Conservation (phyloP, 2,329 filamentous ascomycete species). For the Fusarium sublunatum region DNA sequence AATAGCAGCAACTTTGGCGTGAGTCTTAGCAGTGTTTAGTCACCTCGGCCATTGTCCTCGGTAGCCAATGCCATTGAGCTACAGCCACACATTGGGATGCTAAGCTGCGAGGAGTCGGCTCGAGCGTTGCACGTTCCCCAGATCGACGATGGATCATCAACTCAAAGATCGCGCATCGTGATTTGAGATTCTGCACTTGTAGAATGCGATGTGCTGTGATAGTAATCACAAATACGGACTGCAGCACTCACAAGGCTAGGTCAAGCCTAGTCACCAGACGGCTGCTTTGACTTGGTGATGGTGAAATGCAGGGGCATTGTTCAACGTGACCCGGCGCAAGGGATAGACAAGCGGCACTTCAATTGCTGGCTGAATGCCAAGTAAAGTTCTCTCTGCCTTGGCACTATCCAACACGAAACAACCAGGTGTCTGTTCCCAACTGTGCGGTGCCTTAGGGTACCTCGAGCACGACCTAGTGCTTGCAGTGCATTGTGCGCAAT, state of each 20-base stretch:
- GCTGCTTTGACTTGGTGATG: slow-evolving; percentile 22
- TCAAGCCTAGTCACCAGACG: slow-evolving; percentile 26
- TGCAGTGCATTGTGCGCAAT: slow-evolving; percentile 7
- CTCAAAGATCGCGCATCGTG: slow-evolving; percentile 1
- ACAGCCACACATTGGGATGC: slow-evolving; percentile 11
- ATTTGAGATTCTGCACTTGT: slow-evolving; percentile 12
- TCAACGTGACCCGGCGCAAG: slow-evolving; percentile 38
- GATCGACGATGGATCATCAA: slow-evolving; percentile 32
- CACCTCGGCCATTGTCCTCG: slow-evolving; percentile 8
- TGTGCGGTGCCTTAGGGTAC: slow-evolving; percentile 1
- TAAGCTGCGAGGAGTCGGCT: slow-evolving; percentile 9
- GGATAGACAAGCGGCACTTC: slow-evolving; percentile 14
- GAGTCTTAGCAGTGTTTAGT: slow-evolving; percentile 12
- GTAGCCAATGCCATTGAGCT: slow-evolving; percentile 10
- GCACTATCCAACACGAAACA: slow-evolving; percentile 1
- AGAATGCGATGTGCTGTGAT: neutral
- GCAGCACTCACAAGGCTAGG: slow-evolving; percentile 1
- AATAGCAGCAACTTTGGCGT: slow-evolving; percentile 23
- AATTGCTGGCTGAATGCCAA: slow-evolving; percentile 5
- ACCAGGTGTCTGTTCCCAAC: neutral
- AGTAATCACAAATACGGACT: slow-evolving; percentile 9
- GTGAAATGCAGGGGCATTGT: slow-evolving; percentile 33
- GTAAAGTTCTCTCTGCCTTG: slow-evolving; percentile 8
- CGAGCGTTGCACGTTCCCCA: slow-evolving; percentile 8
- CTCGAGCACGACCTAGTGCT: neutral